phyloP scores from a whole-genome alignment of 2,329 filamentous ascomycete species.

The Hymenoscyphus occultus region DNA sequence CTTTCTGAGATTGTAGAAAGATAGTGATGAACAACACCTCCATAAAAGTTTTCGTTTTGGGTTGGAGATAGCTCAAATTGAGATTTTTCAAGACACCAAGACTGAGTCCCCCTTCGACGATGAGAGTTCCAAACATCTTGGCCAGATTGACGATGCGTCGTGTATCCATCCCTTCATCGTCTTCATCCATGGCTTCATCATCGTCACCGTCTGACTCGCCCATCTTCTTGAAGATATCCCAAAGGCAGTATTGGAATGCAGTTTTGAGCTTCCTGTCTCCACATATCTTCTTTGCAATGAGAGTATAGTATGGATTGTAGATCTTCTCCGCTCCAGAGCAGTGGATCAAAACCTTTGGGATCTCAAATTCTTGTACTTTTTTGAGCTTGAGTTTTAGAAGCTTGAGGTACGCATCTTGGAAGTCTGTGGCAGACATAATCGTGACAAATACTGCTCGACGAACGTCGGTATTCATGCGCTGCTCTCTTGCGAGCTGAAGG shows the following conservation, averaged over 20 bases:
- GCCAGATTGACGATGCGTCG: constrained; percentile 65
- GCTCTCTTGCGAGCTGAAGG: constrained; percentile 37
- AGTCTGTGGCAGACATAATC: constrained; percentile 81
- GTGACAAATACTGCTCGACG: constrained; percentile 79
- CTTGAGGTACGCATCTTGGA: constrained; percentile 76
- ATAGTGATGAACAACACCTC: constrained; percentile 77
- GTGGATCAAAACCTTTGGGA: constrained; percentile 82
- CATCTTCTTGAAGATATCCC: constrained; percentile 79
- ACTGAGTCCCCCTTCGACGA: constrained; percentile 56
- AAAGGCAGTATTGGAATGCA: constrained; percentile 82
- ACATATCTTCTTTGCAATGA: constrained; percentile 78
- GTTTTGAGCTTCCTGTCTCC: constrained; percentile 72
- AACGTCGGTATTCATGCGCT: constrained; percentile 39
- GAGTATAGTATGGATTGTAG: constrained; percentile 92
- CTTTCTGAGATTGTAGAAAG: constrained; percentile 63
- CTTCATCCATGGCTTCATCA: constrained; percentile 56
- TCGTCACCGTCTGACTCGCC: constrained; percentile 70
- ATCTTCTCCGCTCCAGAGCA: constrained; percentile 78
- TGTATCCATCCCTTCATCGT: constrained; percentile 46
- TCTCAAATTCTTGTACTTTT: constrained; percentile 79
- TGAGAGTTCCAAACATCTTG: constrained; percentile 61
- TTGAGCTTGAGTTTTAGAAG: constrained; percentile 81
- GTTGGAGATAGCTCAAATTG: constrained; percentile 73
- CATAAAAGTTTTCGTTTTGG: constrained; percentile 73
- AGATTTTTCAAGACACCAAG: constrained; percentile 66